Conservation (phyloP, 441 rosid species). For the Mallotus japonicus region DNA sequence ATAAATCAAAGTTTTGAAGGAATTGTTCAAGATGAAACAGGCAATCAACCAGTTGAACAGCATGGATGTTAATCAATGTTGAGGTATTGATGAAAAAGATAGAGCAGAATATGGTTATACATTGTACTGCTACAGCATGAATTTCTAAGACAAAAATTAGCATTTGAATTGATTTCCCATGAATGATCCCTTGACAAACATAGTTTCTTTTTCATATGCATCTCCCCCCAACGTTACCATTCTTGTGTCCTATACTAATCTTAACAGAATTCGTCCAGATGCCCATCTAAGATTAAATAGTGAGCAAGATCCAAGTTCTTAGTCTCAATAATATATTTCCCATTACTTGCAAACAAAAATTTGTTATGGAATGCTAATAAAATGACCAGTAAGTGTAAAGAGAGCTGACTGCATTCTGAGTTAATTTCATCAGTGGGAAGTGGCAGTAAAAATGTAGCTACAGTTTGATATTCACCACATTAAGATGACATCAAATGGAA, state of each 20-base stretch:
- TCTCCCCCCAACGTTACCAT: not conserved
- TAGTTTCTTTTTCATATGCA: not conserved
- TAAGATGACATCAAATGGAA: not conserved
- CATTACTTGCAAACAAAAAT: not conserved
- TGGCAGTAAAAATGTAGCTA: not conserved
- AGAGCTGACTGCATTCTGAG: conserved; percentile 12
- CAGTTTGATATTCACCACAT: not conserved
- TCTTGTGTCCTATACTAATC: conserved; percentile 9
- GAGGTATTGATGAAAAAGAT: not conserved
- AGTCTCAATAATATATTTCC: not conserved
- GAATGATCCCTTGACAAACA: not conserved
- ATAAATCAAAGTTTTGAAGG: conserved; percentile 6
- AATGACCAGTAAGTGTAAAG: not conserved
- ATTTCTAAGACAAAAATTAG: not conserved
- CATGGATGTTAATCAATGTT: conserved; percentile 3
- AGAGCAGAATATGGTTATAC: conserved; percentile 9
- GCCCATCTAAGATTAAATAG: not conserved
- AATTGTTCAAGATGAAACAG: conserved; percentile 8
- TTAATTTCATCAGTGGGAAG: conserved; percentile 10
- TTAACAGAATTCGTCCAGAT: conserved; percentile 3
- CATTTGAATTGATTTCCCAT: conserved; percentile 8
- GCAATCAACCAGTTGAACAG: not conserved
- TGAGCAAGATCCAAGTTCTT: conserved; percentile 9
- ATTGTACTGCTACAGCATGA: not conserved
- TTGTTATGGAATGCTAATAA: not conserved